These are phyloP conservation scores for Rhodomyrtus tomentosa DNA, from an alignment of 345 rosid species.

Conservation along the genomic window DNA sequence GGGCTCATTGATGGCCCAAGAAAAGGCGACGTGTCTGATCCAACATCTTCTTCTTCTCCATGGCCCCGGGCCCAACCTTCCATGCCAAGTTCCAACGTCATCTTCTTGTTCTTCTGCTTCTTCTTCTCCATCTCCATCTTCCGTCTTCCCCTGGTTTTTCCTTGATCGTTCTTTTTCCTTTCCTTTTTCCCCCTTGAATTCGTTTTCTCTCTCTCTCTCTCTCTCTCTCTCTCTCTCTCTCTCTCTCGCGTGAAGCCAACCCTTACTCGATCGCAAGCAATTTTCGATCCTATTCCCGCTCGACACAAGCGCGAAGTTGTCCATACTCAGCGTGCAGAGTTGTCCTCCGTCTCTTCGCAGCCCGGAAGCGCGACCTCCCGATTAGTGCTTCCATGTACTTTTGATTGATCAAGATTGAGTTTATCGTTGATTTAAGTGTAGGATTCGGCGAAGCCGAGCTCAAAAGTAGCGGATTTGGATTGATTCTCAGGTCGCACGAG, in stretches of 20 bases:
- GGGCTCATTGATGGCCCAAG: not conserved
- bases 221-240: too few species aligned
- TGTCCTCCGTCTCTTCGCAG: not conserved
- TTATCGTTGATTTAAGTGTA: not conserved
- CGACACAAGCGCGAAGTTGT: not conserved
- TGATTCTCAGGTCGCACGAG: slow-evolving; percentile 35
- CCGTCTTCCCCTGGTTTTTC: not conserved
- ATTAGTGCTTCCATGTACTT: not conserved
- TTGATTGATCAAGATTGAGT: not conserved
- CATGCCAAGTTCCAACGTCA: not conserved
- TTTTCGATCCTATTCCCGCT: not conserved
- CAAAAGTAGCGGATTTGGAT: not conserved
- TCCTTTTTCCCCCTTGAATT: not conserved
- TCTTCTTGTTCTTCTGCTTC: not conserved
- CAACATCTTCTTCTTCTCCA: not conserved
- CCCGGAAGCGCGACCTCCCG: not conserved
- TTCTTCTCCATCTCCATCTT: not conserved
- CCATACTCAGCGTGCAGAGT: not conserved
- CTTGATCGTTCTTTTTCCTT: not conserved
- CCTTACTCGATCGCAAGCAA: not conserved
- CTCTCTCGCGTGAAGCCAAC: not conserved
- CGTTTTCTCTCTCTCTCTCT: too few species aligned
- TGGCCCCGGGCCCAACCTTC: not conserved
- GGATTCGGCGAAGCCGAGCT: not conserved
- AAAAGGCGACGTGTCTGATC: not conserved